A percentile compares a stretch with the other conserved stretches of the same genome.
Conservation (phyloP, 495 filamentous ascomycete genomes). For the Aspergillus biplanus region DNA sequence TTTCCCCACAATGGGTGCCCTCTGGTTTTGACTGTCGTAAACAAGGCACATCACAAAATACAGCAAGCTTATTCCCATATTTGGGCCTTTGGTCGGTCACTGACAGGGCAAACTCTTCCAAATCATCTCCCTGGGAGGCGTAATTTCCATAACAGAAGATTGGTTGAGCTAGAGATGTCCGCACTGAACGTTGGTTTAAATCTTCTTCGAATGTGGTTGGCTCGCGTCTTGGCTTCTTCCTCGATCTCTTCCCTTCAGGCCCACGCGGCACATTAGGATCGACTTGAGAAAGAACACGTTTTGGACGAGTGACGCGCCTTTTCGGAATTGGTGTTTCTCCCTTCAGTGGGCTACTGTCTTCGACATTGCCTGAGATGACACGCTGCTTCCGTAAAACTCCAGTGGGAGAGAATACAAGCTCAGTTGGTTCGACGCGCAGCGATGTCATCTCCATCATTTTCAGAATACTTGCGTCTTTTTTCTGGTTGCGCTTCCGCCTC, state of each 20-base stretch:
- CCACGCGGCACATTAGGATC: slow-evolving; percentile 40
- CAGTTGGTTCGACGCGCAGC: slow-evolving; percentile 65
- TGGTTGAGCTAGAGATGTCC: slow-evolving; percentile 9
- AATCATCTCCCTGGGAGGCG: slow-evolving; percentile 25
- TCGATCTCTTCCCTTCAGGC: slow-evolving; percentile 31
- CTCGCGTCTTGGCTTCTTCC: slow-evolving; percentile 16
- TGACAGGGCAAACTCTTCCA: slow-evolving; percentile 38
- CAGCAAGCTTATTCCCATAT: slow-evolving; percentile 30
- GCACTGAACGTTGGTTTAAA: slow-evolving; percentile 7
- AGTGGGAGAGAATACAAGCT: slow-evolving; percentile 66
- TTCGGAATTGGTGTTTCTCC: slow-evolving; percentile 53
- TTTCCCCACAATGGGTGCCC: slow-evolving; percentile 15
- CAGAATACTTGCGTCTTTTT: slow-evolving; percentile 74
- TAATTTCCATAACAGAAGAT: slow-evolving; percentile 11
- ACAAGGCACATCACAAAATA: slow-evolving; percentile 41
- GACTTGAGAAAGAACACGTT: slow-evolving; percentile 30
- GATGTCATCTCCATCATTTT: slow-evolving; percentile 73
- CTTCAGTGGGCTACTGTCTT: slow-evolving; percentile 53
- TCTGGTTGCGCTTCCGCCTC: slow-evolving; percentile 83
- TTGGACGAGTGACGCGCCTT: slow-evolving; percentile 32
- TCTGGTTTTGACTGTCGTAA: slow-evolving; percentile 18
- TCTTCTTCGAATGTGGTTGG: slow-evolving; percentile 4
- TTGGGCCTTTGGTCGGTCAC: slow-evolving; percentile 26
- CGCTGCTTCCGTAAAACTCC: slow-evolving; percentile 59
- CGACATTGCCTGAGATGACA: slow-evolving; percentile 58